A percentile compares a stretch with the other conserved stretches of the same genome.
Conservation (phyloP, 2,329 filamentous ascomycete species). For the Pestalotiopsis sp. region DNA sequence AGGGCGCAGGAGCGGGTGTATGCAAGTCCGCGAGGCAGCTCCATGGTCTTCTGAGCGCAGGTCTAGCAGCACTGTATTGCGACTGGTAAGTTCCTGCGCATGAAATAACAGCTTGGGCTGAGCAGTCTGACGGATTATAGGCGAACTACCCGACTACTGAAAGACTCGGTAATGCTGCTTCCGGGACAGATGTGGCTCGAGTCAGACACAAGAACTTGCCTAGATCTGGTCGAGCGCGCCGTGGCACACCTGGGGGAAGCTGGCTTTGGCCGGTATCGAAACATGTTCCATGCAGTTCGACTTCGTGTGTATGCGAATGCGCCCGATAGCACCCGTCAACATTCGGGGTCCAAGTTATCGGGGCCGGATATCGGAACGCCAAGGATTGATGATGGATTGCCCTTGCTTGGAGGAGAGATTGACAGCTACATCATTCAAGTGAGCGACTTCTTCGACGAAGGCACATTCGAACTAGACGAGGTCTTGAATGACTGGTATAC, state of each 20-base stretch:
- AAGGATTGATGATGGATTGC: background rate
- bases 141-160: background rate
- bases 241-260: background rate
- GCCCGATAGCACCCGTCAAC: background rate
- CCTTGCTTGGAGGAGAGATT: background rate
- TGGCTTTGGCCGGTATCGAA: background rate
- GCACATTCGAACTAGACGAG: background rate
- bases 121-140: background rate
- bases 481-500: background rate
- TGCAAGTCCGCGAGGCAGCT: background rate
- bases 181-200: background rate
- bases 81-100: background rate
- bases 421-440: background rate
- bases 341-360: background rate
- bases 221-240: background rate
- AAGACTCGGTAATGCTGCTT: background rate
- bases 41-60: background rate
- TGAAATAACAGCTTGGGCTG: background rate
- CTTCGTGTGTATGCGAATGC: background rate
- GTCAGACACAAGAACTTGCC: background rate
- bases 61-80: background rate
- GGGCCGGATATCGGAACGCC: background rate
- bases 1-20: background rate
- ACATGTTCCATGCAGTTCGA: background rate
- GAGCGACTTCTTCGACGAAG: background rate